These are phyloP conservation scores for Chlamydomonas sp. DNA, from an alignment of 139 green algal genomes.

Conservation along the genomic window DNA sequence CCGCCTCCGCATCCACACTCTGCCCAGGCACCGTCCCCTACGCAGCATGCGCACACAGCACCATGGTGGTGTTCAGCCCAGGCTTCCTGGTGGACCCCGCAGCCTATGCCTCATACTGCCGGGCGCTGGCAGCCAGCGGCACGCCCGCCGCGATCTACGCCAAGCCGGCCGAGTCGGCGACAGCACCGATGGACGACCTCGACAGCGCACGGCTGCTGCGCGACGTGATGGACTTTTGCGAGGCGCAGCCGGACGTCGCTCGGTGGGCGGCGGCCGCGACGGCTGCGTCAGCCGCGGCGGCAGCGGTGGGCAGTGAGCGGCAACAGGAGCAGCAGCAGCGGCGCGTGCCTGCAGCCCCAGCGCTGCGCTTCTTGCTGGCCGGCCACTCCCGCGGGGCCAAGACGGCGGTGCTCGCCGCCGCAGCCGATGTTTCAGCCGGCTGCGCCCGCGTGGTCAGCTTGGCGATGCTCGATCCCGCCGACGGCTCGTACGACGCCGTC, in stretches of 20 bases:
- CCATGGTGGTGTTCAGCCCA: not conserved
- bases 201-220: conserved; percentile 1
- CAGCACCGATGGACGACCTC: conserved; percentile 2
- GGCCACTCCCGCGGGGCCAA: conserved; percentile 9
- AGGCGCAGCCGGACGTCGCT: not conserved
- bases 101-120: conserved; percentile 9
- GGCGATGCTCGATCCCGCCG: conserved; percentile 5
- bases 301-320: not conserved
- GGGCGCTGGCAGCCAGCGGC: not conserved
- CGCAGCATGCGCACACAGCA: too few relatives aligned
- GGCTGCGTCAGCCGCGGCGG: not conserved
- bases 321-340: not conserved
- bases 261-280: not conserved
- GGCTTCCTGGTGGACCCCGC: conserved; percentile 5
- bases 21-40: not conserved
- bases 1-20: not conserved
- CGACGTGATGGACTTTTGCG: not conserved
- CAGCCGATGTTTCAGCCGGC: not conserved
- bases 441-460: not conserved
- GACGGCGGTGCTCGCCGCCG: conserved; percentile 8
- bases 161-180: conserved; percentile 2
- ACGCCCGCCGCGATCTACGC: not conserved
- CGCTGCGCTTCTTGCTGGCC: not conserved
- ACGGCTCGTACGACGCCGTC: not conserved
- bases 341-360: not conserved